A percentile compares a stretch with the other conserved stretches of the same genome.
phyloP scores from a whole-genome alignment of 2,329 filamentous ascomycete genomes.

The Colletotrichum karsti region DNA sequence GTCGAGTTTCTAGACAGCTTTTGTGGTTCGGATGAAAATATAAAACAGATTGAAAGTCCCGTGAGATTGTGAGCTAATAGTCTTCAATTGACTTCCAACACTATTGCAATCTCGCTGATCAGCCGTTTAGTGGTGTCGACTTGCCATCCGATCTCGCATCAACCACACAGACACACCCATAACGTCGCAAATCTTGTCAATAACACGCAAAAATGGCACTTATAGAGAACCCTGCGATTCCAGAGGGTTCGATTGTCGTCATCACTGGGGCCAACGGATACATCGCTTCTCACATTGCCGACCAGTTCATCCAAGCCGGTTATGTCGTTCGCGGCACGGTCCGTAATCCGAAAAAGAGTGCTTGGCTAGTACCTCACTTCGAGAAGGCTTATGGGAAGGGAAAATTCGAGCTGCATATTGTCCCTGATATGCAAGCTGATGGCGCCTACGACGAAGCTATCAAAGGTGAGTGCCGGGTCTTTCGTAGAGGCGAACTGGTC shows the following conservation, averaged over 20 bases:
- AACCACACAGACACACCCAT: background rate
- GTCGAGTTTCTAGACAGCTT: too few species aligned
- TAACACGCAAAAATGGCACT: background rate
- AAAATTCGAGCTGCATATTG: conserved; percentile 42
- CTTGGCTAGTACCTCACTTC: conserved; percentile 40
- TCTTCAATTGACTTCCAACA: background rate
- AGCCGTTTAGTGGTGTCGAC: background rate
- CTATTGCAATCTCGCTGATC: background rate
- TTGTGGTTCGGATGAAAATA: background rate
- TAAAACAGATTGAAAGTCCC: background rate
- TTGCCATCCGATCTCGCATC: conserved; percentile 3
- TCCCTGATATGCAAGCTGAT: conserved; percentile 41
- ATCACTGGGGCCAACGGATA: conserved; percentile 52
- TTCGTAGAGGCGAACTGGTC: background rate
- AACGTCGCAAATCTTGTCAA: background rate
- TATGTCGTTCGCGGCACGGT: conserved; percentile 56
- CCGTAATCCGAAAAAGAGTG: conserved; percentile 41
- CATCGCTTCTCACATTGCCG: conserved; percentile 48
- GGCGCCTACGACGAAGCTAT: conserved; percentile 37
- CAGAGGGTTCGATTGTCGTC: conserved; percentile 43
- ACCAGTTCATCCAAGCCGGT: conserved; percentile 46
- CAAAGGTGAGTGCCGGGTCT: conserved; percentile 32
- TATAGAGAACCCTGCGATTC: conserved; percentile 28
- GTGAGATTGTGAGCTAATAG: background rate
- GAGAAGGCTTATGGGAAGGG: conserved; percentile 41